Evolutionary conservation across 805 yeast genomes (phyloP).

Genomic region (Lipomyces chichibuensis): DNA sequence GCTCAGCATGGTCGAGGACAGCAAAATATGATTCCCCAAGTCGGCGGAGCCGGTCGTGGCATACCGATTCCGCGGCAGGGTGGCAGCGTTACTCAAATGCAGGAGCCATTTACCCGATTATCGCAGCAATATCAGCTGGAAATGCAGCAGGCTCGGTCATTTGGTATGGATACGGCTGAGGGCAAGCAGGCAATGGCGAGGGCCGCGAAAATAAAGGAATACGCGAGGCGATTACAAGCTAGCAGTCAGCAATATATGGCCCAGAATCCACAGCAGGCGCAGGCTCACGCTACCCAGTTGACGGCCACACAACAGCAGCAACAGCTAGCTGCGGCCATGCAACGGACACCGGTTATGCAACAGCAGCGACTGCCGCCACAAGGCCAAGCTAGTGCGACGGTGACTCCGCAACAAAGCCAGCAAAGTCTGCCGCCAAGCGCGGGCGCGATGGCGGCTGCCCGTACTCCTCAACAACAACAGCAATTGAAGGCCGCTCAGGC

Average conservation of each 20-base stretch:
- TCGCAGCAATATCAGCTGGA: slow-evolving; percentile 30
- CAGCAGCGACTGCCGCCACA: slow-evolving; percentile 21
- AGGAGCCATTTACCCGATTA: slow-evolving; percentile 28
- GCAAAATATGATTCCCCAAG: neutral
- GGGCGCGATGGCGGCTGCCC: slow-evolving; percentile 13
- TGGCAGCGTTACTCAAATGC: slow-evolving; percentile 3
- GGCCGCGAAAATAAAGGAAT: slow-evolving; percentile 29
- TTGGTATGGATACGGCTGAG: slow-evolving; percentile 28
- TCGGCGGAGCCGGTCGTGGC: neutral
- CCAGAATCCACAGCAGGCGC: slow-evolving; percentile 12
- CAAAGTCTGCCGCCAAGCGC: slow-evolving; percentile 15
- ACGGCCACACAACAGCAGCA: slow-evolving; percentile 19
- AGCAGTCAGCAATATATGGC: slow-evolving; percentile 7
- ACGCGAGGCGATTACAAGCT: slow-evolving; percentile 23
- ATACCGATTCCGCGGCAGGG: neutral
- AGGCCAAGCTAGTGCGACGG: slow-evolving; percentile 10
- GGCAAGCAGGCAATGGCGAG: slow-evolving; percentile 22
- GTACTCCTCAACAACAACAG: slow-evolving; percentile 19
- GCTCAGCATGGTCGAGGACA: slow-evolving; percentile 2
- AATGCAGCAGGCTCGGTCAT: slow-evolving; percentile 30
- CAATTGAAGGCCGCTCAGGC: slow-evolving; percentile 21
- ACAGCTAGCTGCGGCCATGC: slow-evolving; percentile 1
- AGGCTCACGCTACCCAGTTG: slow-evolving; percentile 11
- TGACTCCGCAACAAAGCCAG: slow-evolving; percentile 17
- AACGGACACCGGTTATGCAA: slow-evolving; percentile 2